These are phyloP conservation scores for Cyclocybe cylindracea DNA, from an alignment of 768 basidiomycete species.

Conservation along the genomic window DNA sequence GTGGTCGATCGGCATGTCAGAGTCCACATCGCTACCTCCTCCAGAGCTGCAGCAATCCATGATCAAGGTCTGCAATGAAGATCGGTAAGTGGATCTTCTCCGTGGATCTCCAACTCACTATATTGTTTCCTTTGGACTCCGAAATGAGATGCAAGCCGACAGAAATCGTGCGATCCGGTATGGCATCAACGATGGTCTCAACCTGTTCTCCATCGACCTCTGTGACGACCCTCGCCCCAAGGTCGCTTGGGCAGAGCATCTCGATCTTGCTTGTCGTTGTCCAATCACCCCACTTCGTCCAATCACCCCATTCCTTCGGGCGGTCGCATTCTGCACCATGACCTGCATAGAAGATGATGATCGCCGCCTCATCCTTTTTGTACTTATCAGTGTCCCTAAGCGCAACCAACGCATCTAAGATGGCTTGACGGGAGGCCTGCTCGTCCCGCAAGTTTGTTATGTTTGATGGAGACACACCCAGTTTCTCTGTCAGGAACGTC, in stretches of 20 bases:
- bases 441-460: conserved; percentile 39
- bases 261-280: conserved; percentile 31
- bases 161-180: conserved; percentile 46
- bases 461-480: conserved; percentile 30
- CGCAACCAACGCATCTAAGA: conserved; percentile 29
- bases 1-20: too few relatives aligned
- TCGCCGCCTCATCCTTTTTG: conserved; percentile 26
- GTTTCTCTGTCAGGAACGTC: conserved; percentile 26
- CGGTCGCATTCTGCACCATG: conserved; percentile 38
- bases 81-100: background rate
- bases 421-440: conserved; percentile 35
- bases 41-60: conserved; percentile 49
- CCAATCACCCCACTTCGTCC: conserved; percentile 2
- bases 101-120: conserved; percentile 26
- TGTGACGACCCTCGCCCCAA: conserved; percentile 9
- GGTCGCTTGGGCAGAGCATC: conserved; percentile 36
- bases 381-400: conserved; percentile 22
- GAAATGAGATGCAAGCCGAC: conserved; percentile 37
- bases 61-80: conserved; percentile 37
- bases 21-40: conserved; percentile 14
- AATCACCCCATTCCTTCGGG: conserved; percentile 29
- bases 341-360: conserved; percentile 46
- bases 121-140: conserved; percentile 40
- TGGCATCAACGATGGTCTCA: conserved; percentile 22
- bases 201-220: background rate